Percentiles rank a stretch among this genome's conserved stretches.
These are phyloP conservation scores for Penstemon barbatus DNA, from an alignment of 257 asterid species.

Conservation along the genomic window DNA sequence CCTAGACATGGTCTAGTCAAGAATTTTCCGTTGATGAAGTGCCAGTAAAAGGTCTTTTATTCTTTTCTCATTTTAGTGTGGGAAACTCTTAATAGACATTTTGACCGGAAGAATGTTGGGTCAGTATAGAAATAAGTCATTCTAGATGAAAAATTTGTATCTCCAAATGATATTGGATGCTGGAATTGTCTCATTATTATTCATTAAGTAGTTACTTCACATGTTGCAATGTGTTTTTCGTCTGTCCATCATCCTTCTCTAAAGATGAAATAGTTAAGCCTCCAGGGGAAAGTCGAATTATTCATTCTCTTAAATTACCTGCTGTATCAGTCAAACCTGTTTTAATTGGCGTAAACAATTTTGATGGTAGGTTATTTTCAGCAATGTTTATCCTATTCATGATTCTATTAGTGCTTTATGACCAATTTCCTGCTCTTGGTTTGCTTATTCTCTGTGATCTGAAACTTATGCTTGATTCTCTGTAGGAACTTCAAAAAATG, in stretches of 20 bases:
- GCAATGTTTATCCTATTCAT: no score
- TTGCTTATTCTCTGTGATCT: conserved; percentile 13
- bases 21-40: no score
- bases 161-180: neutral
- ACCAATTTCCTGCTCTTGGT: conserved; percentile 7
- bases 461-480: conserved; percentile 20
- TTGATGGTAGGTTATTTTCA: neutral
- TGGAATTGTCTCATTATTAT: neutral
- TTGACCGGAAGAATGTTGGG: neutral
- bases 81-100: neutral
- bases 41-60: neutral
- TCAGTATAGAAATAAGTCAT: conserved; percentile 1
- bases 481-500: conserved; percentile 73
- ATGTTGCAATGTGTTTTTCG: conserved; percentile 5
- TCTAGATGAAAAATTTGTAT: neutral
- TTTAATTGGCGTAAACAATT: conserved; percentile 12
- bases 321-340: conserved; percentile 3
- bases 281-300: neutral
- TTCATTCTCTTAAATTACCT: neutral
- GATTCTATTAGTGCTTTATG: conserved; percentile 15
- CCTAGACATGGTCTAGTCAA: no score
- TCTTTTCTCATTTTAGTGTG: neutral
- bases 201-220: conserved; percentile 4
- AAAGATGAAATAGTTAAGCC: conserved; percentile 10
- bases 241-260: conserved; percentile 1